A percentile compares a stretch with the other conserved stretches of the same genome.
These are phyloP conservation scores for Naganishia albida DNA, from an alignment of 1,284 basidiomycete genomes.

Conservation along the genomic window DNA sequence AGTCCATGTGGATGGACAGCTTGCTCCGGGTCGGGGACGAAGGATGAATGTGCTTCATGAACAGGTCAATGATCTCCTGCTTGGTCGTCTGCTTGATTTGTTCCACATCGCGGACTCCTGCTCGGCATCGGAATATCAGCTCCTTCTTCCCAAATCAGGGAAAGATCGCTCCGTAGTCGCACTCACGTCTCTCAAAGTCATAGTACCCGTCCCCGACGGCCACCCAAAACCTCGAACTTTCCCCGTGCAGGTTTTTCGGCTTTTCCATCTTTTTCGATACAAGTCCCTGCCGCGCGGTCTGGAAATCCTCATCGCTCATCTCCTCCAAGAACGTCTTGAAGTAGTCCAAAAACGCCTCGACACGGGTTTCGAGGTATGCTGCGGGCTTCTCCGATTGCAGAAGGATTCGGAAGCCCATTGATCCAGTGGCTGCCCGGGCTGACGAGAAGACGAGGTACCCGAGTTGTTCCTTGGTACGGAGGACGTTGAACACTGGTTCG, in stretches of 20 bases:
- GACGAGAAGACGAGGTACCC: constrained; percentile 79
- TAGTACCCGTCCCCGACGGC: constrained; percentile 74
- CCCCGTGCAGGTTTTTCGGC: constrained; percentile 69
- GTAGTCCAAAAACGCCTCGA: constrained; percentile 79
- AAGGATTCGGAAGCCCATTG: constrained; percentile 79
- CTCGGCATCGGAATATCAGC: constrained; percentile 28
- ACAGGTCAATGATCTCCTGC: constrained; percentile 74
- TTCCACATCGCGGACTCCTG: constrained; percentile 69
- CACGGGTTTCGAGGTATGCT: constrained; percentile 80
- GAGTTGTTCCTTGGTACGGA: constrained; percentile 95
- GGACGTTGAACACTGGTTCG: constrained; percentile 89
- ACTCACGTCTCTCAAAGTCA: constrained; percentile 71
- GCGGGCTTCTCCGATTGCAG: constrained; percentile 88
- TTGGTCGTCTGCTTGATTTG: constrained; percentile 68
- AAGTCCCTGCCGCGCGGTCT: constrained; percentile 65
- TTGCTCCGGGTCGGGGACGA: constrained; percentile 70
- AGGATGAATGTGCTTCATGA: constrained; percentile 70
- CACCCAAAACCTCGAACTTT: constrained; percentile 65
- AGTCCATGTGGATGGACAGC: constrained; percentile 75
- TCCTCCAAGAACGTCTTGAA: constrained; percentile 64
- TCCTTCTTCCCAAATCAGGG: constrained; percentile 2
- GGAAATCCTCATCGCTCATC: constrained; percentile 66
- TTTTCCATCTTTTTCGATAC: constrained; percentile 71
- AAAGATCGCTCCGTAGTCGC: background rate
- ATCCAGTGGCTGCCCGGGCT: constrained; percentile 62